Evolutionary conservation across 345 rosid genomes (phyloP).

Genomic region (Conringia planisiliqua): DNA sequence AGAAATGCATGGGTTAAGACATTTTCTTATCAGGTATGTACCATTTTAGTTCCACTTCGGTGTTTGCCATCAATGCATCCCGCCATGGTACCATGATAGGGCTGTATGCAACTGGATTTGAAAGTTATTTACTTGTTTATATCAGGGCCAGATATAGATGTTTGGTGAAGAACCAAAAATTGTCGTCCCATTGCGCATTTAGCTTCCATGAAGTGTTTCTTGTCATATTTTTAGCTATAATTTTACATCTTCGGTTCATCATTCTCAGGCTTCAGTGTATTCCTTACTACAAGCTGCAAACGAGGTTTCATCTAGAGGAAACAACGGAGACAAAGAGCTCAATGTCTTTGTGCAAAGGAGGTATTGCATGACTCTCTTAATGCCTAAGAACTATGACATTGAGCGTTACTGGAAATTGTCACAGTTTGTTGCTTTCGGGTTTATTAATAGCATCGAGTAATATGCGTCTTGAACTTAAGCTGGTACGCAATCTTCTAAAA

Average conservation of each 20-base stretch:
- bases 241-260: constrained; percentile 33
- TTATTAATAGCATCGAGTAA: neutral
- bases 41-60: neutral
- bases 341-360: constrained; percentile 79
- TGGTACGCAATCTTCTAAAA: neutral
- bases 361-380: constrained; percentile 36
- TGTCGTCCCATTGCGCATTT: neutral
- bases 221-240: constrained; percentile 9
- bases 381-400: constrained; percentile 12
- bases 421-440: neutral
- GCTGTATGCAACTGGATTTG: neutral
- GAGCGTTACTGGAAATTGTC: constrained; percentile 15
- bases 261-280: constrained; percentile 76
- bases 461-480: neutral
- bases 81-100: neutral
- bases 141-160: neutral
- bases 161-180: neutral
- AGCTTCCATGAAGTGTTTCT: neutral
- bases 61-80: neutral
- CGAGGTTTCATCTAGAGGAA: constrained; percentile 76
- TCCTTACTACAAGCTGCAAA: constrained; percentile 85
- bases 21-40: constrained; percentile 83
- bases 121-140: constrained; percentile 2
- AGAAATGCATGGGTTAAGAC: constrained; percentile 83
- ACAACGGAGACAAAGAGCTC: constrained; percentile 67